phyloP scores from a whole-genome alignment of 1,139 yeast genomes.

The Yamadazyma trypodendri region DNA sequence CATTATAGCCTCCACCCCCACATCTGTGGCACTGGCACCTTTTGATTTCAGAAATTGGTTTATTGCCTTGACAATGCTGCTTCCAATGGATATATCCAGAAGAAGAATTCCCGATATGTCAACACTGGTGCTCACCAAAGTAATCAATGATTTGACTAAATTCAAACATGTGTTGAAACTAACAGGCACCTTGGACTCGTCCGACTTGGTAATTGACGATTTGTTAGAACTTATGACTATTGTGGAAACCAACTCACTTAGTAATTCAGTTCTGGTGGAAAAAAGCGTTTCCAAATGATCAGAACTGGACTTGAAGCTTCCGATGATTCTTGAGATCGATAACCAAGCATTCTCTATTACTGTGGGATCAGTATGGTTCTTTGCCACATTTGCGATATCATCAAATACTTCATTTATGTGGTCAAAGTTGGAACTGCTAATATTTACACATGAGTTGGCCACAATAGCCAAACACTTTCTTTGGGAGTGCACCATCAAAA shows the following conservation, averaged over 20 bases:
- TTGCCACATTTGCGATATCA: conserved; percentile 59
- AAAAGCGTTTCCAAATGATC: conserved; percentile 48
- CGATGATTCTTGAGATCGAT: conserved; percentile 62
- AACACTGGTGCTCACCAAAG: conserved; percentile 38
- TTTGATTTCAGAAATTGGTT: conserved; percentile 30
- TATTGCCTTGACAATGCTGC: conserved; percentile 44
- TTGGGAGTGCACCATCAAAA: conserved; percentile 87
- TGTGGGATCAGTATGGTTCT: conserved; percentile 55
- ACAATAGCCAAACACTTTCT: conserved; percentile 76
- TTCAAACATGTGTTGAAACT: conserved; percentile 34
- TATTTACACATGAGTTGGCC: conserved; percentile 66
- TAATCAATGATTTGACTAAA: conserved; percentile 43
- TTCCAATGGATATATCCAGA: conserved; percentile 39
- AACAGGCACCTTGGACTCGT: conserved; percentile 22
- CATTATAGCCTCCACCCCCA: conserved; percentile 69
- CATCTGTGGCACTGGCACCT: conserved; percentile 15
- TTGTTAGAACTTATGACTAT: conserved; percentile 32
- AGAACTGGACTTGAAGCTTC: conserved; percentile 49
- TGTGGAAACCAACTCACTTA: conserved; percentile 27
- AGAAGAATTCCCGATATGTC: conserved; percentile 41
- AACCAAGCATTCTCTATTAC: conserved; percentile 73
- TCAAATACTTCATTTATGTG: conserved; percentile 60
- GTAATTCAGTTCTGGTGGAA: conserved; percentile 24
- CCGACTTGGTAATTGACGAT: conserved; percentile 12
- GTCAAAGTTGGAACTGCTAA: conserved; percentile 44